phyloP scores from a whole-genome alignment of 805 yeast species.

The Barnettozyma botsteinii region DNA sequence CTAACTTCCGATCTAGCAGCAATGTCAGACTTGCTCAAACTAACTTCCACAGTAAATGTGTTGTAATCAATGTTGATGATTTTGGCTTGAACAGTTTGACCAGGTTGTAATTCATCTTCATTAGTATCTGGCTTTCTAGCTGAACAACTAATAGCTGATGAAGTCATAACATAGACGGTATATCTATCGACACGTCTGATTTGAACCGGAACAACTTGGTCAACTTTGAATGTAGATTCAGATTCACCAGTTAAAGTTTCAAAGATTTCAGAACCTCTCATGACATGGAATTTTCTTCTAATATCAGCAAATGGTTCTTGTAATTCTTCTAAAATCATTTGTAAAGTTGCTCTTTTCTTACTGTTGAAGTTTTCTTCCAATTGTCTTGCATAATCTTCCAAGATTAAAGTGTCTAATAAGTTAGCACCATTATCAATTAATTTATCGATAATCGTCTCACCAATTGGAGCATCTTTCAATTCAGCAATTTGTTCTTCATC shows the following conservation, averaged over 20 bases:
- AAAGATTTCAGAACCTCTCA: constrained; percentile 72
- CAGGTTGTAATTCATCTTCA: constrained; percentile 43
- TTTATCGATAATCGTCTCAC: constrained; percentile 61
- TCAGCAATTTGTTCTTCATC: constrained; percentile 90
- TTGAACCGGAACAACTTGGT: constrained; percentile 70
- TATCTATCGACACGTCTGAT: constrained; percentile 54
- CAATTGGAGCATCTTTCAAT: constrained; percentile 60
- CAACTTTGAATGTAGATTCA: constrained; percentile 57
- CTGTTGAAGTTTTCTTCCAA: constrained; percentile 67
- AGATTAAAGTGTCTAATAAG: constrained; percentile 77
- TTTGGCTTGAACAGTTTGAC: constrained; percentile 86
- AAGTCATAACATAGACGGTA: constrained; percentile 39
- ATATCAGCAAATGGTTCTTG: constrained; percentile 84
- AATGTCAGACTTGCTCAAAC: constrained; percentile 63
- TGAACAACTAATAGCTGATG: constrained; percentile 62
- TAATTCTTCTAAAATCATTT: constrained; percentile 80
- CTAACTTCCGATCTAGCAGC: constrained; percentile 36
- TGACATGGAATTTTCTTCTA: constrained; percentile 61
- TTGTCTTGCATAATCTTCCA: constrained; percentile 91
- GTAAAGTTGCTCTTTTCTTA: constrained; percentile 72
- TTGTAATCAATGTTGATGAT: constrained; percentile 65
- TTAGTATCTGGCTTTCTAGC: constrained; percentile 42
- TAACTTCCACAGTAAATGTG: constrained; percentile 67
- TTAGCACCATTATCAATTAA: constrained; percentile 63
- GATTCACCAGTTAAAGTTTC: constrained; percentile 88